Conservation (phyloP, 805 yeast species). For the Starmerella riodocensis region DNA sequence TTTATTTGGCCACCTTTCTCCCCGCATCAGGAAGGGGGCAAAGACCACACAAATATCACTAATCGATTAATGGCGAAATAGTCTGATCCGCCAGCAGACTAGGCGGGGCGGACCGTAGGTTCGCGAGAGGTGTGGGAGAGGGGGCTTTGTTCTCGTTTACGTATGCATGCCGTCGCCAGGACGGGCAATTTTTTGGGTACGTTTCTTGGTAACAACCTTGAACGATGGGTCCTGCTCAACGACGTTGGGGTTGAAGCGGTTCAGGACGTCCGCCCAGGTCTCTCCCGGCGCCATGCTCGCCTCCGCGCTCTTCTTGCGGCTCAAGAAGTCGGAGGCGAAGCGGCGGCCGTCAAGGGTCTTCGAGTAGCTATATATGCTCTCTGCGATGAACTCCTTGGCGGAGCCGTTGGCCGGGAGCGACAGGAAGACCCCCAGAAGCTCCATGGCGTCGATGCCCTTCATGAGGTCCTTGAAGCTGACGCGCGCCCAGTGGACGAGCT, state of each 20-base stretch:
- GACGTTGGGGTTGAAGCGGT: conserved; percentile 25
- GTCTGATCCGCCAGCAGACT: too few relatives aligned
- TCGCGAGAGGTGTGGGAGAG: too few relatives aligned
- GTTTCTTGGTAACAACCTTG: conserved; percentile 52
- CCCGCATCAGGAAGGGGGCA: too few relatives aligned
- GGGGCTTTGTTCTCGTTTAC: not conserved
- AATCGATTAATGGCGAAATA: too few relatives aligned
- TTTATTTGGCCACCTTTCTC: too few relatives aligned
- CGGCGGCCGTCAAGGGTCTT: conserved; percentile 88
- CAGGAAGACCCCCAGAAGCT: conserved; percentile 64
- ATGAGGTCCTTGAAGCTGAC: conserved; percentile 38
- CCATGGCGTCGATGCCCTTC: conserved; percentile 63
- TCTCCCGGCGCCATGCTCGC: conserved; percentile 34
- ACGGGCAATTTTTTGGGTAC: conserved; percentile 17
- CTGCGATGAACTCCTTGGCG: conserved; percentile 75
- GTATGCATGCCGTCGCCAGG: conserved; percentile 14
- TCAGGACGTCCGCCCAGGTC: conserved; percentile 64
- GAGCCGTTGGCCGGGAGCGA: conserved; percentile 67
- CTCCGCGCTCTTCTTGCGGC: conserved; percentile 64
- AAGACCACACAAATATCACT: too few relatives aligned
- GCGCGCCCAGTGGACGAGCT: conserved; percentile 32
- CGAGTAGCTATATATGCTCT: conserved; percentile 60
- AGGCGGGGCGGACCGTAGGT: too few relatives aligned
- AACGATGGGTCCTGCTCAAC: conserved; percentile 33
- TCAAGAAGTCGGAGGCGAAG: conserved; percentile 80